A percentile compares a stretch with the other conserved stretches of the same genome.
Conservation (phyloP, 2,329 filamentous ascomycete species). For the Lasiodiplodia gonubiensis region DNA sequence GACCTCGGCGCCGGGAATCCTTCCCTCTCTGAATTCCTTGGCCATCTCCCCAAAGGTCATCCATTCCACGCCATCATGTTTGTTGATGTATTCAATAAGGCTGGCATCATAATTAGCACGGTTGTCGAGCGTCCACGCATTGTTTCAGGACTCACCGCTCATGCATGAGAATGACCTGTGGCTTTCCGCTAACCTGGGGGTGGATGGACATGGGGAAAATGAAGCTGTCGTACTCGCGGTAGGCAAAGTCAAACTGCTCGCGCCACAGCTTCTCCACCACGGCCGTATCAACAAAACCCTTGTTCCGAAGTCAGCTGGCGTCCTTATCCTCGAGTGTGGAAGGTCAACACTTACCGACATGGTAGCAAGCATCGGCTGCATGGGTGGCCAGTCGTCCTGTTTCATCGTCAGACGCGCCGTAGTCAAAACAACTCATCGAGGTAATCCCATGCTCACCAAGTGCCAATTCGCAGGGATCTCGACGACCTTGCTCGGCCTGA, state of each 20-base stretch:
- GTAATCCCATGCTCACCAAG: constrained; percentile 10
- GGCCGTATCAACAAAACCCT: constrained; percentile 52
- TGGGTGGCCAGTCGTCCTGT: constrained; percentile 55
- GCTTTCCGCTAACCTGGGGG: constrained; percentile 56
- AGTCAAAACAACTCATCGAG: background rate
- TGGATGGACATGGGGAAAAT: constrained; percentile 56
- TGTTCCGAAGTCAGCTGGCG: constrained; percentile 22
- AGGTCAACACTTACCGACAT: background rate
- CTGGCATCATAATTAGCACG: background rate
- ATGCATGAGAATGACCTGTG: constrained; percentile 55
- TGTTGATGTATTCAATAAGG: constrained; percentile 54
- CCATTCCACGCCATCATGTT: constrained; percentile 53
- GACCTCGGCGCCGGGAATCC: constrained; percentile 41
- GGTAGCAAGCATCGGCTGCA: constrained; percentile 41
- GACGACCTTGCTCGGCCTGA: constrained; percentile 45
- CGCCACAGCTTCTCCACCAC: constrained; percentile 53
- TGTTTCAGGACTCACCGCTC: constrained; percentile 38
- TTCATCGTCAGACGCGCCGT: background rate
- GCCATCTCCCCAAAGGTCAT: constrained; percentile 46
- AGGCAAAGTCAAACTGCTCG: constrained; percentile 55
- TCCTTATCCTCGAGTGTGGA: background rate
- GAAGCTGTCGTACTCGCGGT: constrained; percentile 54
- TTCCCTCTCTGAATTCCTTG: constrained; percentile 45
- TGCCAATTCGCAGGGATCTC: constrained; percentile 57
- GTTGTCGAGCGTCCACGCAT: background rate